Evolutionary conservation across 192 early-diverging fungal species (phyloP).

Genomic region (Diversispora eburnea): DNA sequence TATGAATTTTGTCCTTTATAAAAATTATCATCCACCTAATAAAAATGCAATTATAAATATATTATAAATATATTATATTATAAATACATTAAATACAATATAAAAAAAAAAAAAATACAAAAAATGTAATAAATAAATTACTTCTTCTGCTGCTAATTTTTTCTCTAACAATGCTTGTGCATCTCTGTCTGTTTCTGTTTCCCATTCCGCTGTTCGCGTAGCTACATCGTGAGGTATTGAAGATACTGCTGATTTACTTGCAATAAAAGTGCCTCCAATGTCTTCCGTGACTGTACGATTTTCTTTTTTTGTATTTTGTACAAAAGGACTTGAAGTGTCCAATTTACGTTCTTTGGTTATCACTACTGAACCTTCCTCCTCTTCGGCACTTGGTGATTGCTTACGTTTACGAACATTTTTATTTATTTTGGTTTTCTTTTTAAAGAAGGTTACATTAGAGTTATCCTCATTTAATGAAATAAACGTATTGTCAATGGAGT

Average conservation of each 20-base stretch:
- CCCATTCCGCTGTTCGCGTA: constrained; percentile 36
- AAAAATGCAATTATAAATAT: not conserved
- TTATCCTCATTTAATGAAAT: not conserved
- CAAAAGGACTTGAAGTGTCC: constrained; percentile 35
- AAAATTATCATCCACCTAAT: constrained; percentile 43
- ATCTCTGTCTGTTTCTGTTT: constrained; percentile 46
- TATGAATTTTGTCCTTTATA: constrained; percentile 72
- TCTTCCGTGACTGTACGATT: constrained; percentile 34
- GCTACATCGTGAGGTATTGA: constrained; percentile 35
- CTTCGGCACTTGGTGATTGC: constrained; percentile 31
- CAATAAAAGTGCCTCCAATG: constrained; percentile 31
- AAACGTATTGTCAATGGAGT: not conserved
- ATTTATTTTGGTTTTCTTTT: constrained; percentile 45
- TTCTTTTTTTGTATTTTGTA: constrained; percentile 45
- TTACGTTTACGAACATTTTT: constrained; percentile 58
- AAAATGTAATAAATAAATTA: constrained; percentile 2
- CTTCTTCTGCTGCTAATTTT: constrained; percentile 42
- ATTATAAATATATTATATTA: not conserved
- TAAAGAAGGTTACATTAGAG: constrained; percentile 51
- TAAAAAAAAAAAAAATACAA: not conserved
- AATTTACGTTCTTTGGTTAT: constrained; percentile 42
- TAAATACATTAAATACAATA: not conserved
- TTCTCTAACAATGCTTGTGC: constrained; percentile 41
- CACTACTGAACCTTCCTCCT: constrained; percentile 34
- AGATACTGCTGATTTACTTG: constrained; percentile 38